These are phyloP conservation scores for Colletotrichum cordylinicola DNA, from an alignment of 2,329 filamentous ascomycete genomes.

Conservation along the genomic window DNA sequence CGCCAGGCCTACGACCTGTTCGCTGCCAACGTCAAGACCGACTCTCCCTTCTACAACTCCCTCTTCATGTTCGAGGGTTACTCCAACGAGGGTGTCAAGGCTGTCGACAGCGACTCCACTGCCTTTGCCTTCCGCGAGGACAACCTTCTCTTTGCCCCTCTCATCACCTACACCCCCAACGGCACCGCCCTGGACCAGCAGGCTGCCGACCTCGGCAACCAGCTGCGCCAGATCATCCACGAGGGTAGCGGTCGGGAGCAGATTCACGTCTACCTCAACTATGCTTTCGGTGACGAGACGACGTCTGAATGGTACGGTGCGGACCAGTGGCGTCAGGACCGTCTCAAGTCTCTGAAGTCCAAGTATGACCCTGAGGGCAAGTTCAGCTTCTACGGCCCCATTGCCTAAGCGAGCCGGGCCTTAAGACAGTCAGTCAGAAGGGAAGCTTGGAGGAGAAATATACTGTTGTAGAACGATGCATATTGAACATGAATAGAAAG, in stretches of 20 bases:
- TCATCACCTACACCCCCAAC: conserved; percentile 40
- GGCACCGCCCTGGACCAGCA: conserved; percentile 34
- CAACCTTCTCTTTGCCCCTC: conserved; percentile 45
- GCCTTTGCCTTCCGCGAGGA: conserved; percentile 53
- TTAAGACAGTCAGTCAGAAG: neutral
- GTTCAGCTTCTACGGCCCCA: conserved; percentile 51
- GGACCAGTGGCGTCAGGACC: conserved; percentile 53
- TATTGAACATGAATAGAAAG: neutral
- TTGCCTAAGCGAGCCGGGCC: conserved; percentile 18
- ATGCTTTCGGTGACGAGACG: conserved; percentile 53
- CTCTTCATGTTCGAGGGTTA: conserved; percentile 65
- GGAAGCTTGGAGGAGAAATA: neutral
- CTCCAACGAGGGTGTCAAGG: conserved; percentile 48
- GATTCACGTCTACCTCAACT: conserved; percentile 54
- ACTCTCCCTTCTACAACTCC: conserved; percentile 31
- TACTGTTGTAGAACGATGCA: neutral
- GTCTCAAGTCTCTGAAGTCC: conserved; percentile 49
- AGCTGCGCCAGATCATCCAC: conserved; percentile 41
- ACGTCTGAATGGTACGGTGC: conserved; percentile 49
- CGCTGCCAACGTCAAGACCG: conserved; percentile 26
- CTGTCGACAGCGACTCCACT: conserved; percentile 36
- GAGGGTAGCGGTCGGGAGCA: conserved; percentile 35
- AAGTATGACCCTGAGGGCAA: conserved; percentile 51
- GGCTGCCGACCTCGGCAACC: conserved; percentile 40
- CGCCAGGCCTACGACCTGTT: conserved; percentile 37